These are phyloP conservation scores for Fusarium keratoplasticum DNA, from an alignment of 2,329 filamentous ascomycete genomes.

Conservation along the genomic window DNA sequence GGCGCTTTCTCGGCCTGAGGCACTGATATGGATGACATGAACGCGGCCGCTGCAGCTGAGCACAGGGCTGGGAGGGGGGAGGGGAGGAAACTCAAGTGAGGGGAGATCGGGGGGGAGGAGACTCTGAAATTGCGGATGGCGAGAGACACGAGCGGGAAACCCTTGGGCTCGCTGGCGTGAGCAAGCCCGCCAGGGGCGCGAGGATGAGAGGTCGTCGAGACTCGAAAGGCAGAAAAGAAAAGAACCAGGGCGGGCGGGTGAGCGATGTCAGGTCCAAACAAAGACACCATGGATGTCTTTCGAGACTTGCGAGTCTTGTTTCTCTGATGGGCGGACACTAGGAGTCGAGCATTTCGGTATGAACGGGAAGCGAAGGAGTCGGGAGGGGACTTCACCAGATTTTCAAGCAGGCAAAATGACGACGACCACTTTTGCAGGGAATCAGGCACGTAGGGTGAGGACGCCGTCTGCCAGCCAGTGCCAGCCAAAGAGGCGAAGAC, in stretches of 20 bases:
- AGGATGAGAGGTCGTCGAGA: constrained; percentile 23
- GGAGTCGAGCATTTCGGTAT: constrained; percentile 38
- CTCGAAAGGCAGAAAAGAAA: constrained; percentile 19
- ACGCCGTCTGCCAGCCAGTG: constrained; percentile 12
- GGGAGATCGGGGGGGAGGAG: constrained; percentile 27
- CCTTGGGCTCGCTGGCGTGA: constrained; percentile 27
- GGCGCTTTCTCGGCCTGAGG: constrained; percentile 42
- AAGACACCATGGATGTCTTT: constrained; percentile 28
- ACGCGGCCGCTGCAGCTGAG: constrained; percentile 35
- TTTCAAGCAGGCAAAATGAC: constrained; percentile 46
- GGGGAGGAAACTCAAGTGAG: constrained; percentile 13
- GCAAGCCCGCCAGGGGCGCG: constrained; percentile 32
- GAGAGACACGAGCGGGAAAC: constrained; percentile 36
- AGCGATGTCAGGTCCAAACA: background rate
- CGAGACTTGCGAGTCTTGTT: constrained; percentile 31
- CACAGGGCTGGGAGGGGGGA: constrained; percentile 27
- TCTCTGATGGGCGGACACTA: constrained; percentile 37
- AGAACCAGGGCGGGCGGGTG: background rate
- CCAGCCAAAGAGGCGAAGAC: constrained; percentile 12
- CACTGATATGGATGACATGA: constrained; percentile 33
- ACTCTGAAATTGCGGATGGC: constrained; percentile 45
- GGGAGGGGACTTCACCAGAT: constrained; percentile 45
- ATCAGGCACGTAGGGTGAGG: constrained; percentile 37
- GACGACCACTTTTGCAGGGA: constrained; percentile 30
- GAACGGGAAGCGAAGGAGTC: constrained; percentile 43